Evolutionary conservation across 192 early-diverging fungal genomes (phyloP), one percentile per base, ranked within the genome.

Genomic region (Irineochytrium annulatum): DNA sequence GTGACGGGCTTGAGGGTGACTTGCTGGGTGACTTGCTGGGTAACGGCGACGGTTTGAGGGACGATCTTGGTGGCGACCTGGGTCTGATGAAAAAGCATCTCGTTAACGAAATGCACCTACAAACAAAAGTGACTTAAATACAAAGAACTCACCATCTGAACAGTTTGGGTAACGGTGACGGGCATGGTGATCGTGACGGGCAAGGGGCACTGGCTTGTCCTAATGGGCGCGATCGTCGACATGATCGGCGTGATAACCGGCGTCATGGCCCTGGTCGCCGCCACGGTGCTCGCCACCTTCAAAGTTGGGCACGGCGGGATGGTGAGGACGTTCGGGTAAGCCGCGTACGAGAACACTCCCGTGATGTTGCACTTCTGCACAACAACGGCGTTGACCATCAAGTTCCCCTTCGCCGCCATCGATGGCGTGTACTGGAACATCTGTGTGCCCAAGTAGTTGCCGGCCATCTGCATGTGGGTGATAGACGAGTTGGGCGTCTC

Each of bases 401-500:
- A 24, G 46, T 49, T 22, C 13, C 46, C 46, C 8, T 22, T 49
- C 13, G 46, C 46, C 46, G 13, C 5, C 13, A 8, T 49, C 17
- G 46, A 49, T 8, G 24, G 17, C 13, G 46, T 49, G 46, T 49
- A 49, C 11, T 14, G 6, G 24, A 49, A 17, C 13, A 6, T 8
- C 46, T 49, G 46, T 5, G 13, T 49, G 46, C 46, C 46, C 5
- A 8, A 6, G 46, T 49, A 49, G 54, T 55, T 41, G 41, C 5
- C 54, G 13, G 6, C 29, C 6, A 17, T 55, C 22, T 16, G 8
- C 16, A 20, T 55, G 54, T 55, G 54, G 34, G 54, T 55, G 34
- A 55, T 6, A 5, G 54, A 55, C 6, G 54, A 55, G 22, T 37
- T 29, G 6, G 54, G 54, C 13, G 41, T 34, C 32, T 55, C 54